Conservation (phyloP, 2,329 filamentous ascomycete genomes). For the Penicillium oxalicum region DNA sequence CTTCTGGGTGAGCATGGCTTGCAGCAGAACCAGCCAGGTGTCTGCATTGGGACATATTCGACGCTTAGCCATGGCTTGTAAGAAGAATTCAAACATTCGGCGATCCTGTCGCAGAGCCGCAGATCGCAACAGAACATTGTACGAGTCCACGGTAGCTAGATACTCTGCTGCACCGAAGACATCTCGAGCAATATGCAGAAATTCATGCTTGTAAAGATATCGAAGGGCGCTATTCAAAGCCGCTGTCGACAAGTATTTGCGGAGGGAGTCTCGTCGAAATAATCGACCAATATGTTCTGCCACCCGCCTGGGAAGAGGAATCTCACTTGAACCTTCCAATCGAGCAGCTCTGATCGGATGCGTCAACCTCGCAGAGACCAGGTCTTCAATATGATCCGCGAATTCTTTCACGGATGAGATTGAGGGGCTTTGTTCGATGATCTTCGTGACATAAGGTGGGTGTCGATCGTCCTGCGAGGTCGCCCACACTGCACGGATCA, state of each 20-base stretch:
- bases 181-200: constrained; percentile 25
- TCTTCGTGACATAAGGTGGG: constrained; percentile 7
- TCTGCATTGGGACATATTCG: constrained; percentile 35
- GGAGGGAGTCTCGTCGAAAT: constrained; percentile 29
- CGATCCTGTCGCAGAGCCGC: constrained; percentile 36
- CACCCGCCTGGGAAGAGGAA: constrained; percentile 14
- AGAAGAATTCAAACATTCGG: constrained; percentile 33
- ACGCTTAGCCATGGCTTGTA: constrained; percentile 35
- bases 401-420: constrained; percentile 32
- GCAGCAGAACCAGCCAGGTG: constrained; percentile 41
- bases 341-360: constrained; percentile 4
- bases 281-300: constrained; percentile 23
- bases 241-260: constrained; percentile 32
- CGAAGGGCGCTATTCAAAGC: constrained; percentile 38
- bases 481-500: constrained; percentile 30
- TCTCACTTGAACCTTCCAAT: background rate
- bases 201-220: constrained; percentile 33
- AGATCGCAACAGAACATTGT: constrained; percentile 40
- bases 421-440: constrained; percentile 14
- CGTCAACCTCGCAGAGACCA: constrained; percentile 26
- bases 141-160: constrained; percentile 36
- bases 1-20: constrained; percentile 22
- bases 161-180: constrained; percentile 34
- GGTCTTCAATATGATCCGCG: constrained; percentile 33
- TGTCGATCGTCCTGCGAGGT: constrained; percentile 5